Conservation (phyloP, 2,329 filamentous ascomycete species). For the Chrysosphaeria jannelii region DNA sequence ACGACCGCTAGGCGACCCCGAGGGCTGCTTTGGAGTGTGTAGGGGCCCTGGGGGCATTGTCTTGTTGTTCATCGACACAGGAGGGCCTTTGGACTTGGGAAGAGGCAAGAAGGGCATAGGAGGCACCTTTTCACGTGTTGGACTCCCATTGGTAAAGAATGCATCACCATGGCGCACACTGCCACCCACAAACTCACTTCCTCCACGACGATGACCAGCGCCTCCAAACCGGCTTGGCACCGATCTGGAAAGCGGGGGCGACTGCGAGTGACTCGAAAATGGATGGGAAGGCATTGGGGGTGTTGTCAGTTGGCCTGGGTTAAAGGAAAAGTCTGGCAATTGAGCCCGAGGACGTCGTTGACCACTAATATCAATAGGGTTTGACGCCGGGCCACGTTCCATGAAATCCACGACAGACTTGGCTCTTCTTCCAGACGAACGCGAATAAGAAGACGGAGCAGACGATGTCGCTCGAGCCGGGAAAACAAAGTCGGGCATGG, state of each 20-base stretch:
- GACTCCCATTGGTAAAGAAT: constrained; percentile 35
- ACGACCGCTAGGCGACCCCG: constrained; percentile 10
- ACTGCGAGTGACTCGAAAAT: constrained; percentile 22
- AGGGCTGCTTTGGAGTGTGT: constrained; percentile 2
- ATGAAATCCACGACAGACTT: constrained; percentile 19
- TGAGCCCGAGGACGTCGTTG: constrained; percentile 7
- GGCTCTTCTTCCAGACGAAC: constrained; percentile 18
- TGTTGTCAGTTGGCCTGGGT: constrained; percentile 9
- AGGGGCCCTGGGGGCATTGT: neutral
- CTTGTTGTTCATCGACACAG: constrained; percentile 13
- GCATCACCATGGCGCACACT: constrained; percentile 26
- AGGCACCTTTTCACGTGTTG: too few species aligned
- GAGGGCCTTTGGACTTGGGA: constrained; percentile 21
- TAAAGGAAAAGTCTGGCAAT: constrained; percentile 25
- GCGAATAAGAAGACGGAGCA: constrained; percentile 16
- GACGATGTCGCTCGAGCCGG: constrained; percentile 18
- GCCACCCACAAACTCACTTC: constrained; percentile 66
- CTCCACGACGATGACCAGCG: constrained; percentile 51
- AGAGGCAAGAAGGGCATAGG: constrained; percentile 29
- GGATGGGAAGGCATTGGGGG: constrained; percentile 9
- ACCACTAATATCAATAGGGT: neutral
- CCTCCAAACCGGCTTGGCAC: constrained; percentile 23
- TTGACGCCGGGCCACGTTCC: constrained; percentile 6
- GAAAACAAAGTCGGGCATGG: constrained; percentile 33
- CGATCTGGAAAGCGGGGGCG: constrained; percentile 18